These are phyloP conservation scores for Globisporangium viniferum DNA, from an alignment of 352 stramenopile species.

Conservation along the genomic window DNA sequence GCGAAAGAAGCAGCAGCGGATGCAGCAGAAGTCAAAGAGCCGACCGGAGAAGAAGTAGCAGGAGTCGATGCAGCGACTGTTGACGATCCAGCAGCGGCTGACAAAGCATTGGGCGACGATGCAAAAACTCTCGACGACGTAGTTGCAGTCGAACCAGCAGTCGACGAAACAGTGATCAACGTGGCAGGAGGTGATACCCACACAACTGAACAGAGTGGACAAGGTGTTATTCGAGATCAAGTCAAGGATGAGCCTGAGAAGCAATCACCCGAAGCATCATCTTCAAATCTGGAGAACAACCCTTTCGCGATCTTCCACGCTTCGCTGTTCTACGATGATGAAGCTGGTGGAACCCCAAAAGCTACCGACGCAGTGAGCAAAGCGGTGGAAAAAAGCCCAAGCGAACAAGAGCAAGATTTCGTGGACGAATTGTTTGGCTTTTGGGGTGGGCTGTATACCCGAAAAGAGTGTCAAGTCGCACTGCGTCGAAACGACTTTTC, in stretches of 20 bases:
- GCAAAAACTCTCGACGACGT: too few relatives aligned
- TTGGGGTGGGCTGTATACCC: conserved; percentile 61
- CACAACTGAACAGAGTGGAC: not conserved
- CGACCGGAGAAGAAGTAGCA: not conserved
- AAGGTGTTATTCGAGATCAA: not conserved
- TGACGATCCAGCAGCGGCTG: too few relatives aligned
- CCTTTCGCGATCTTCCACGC: conserved; percentile 33
- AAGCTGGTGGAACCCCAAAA: conserved; percentile 16
- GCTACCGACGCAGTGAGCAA: conserved; percentile 4
- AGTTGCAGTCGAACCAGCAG: not conserved
- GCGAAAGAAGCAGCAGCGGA: conserved; percentile 3
- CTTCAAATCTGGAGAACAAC: conserved; percentile 20
- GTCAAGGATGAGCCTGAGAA: conserved; percentile 1
- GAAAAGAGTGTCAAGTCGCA: conserved; percentile 58
- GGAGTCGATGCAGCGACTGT: not conserved
- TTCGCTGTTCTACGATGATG: conserved; percentile 30
- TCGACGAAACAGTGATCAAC: not conserved
- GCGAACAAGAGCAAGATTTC: conserved; percentile 24
- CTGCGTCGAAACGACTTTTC: conserved; percentile 42
- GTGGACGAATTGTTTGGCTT: conserved; percentile 44
- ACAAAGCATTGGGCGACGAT: too few relatives aligned
- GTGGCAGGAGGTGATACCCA: not conserved
- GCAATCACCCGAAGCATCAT: not conserved
- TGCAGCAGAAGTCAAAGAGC: not conserved
- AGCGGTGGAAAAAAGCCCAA: not conserved